phyloP scores from a whole-genome alignment of 768 basidiomycete species.

The Naganishia friedmannii region DNA sequence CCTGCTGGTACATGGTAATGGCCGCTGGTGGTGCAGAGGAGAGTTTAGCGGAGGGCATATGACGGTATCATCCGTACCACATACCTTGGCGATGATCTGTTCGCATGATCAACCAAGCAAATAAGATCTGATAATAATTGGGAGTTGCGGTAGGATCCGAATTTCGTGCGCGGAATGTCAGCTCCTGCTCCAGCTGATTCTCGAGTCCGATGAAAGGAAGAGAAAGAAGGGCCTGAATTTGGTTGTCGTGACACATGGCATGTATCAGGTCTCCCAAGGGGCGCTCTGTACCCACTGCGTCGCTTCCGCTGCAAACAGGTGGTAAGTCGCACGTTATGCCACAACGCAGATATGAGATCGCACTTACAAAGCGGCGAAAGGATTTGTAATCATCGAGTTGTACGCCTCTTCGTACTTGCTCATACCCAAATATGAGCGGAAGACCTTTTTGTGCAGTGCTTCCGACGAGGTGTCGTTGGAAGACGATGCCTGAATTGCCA shows the following conservation, averaged over 20 bases:
- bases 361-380: conserved; percentile 75
- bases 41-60: background rate
- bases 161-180: conserved; percentile 90
- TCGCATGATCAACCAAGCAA: conserved; percentile 83
- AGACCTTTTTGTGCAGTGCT: conserved; percentile 71
- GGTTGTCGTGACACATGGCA: conserved; percentile 86
- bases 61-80: conserved; percentile 42
- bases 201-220: conserved; percentile 81
- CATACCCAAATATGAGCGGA: conserved; percentile 70
- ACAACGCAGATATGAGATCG: background rate
- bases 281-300: conserved; percentile 60
- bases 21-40: conserved; percentile 62
- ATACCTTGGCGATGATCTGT: conserved; percentile 89
- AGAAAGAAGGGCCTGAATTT: conserved; percentile 70
- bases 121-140: conserved; percentile 85
- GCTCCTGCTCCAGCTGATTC: conserved; percentile 78
- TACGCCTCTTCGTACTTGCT: conserved; percentile 85
- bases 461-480: conserved; percentile 60
- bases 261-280: conserved; percentile 77
- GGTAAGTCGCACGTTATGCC: background rate
- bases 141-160: conserved; percentile 81
- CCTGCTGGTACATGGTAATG: conserved; percentile 87
- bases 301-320: conserved; percentile 54
- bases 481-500: conserved; percentile 72
- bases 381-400: conserved; percentile 67